Evolutionary conservation across 805 yeast genomes (phyloP), one percentile per base, ranked within the genome.

Genomic region (Blastobotrys robertii): DNA sequence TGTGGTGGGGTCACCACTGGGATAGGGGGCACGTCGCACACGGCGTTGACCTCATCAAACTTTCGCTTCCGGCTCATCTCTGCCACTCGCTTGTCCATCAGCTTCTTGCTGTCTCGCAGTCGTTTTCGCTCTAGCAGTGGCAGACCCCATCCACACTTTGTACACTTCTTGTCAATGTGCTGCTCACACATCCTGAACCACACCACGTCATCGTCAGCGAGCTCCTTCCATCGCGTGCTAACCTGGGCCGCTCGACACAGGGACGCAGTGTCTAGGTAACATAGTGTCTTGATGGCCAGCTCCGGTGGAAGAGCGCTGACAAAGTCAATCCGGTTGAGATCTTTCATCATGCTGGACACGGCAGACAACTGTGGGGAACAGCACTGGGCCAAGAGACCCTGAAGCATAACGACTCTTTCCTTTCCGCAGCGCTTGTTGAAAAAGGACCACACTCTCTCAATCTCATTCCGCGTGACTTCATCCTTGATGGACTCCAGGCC

Each of bases 161-260:
- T 95, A 66, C 98, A 92, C 62, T 92, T 92, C 47, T 94, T 73
- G 64, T 92, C 98, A 43, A 92, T 92, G 62, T 92, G 98, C 64
- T 92, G 98, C 59, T 87, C 95, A 59, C 98, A 92, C 87, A 92
- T 81, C 52, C 90, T 88, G 59, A 90, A 92, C 98, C 98, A 92
- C 2, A 92, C 97, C 39, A 94, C 67, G 57, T 92, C 97, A 59
- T 90, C 97, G 62, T 92, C 96, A 1, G 98, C 97, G 45, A 92
- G 67, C 44, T 68, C 67, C 58, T 84, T 79, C 98, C 98, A 92
- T 41, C 74, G 76, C 42, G 77, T 75, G 29, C 88, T 82, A 2
- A 92, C 98, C 64, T 83, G 94, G 0, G 97, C 94, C 0, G 97
- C 96, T 51, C 76, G 80, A 61, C 97, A 88, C 37, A 92, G 71